Percentiles rank a stretch among this genome's conserved stretches.
phyloP scores from a whole-genome alignment of 177 flowering plant species.

The Vitis hybrid region DNA sequence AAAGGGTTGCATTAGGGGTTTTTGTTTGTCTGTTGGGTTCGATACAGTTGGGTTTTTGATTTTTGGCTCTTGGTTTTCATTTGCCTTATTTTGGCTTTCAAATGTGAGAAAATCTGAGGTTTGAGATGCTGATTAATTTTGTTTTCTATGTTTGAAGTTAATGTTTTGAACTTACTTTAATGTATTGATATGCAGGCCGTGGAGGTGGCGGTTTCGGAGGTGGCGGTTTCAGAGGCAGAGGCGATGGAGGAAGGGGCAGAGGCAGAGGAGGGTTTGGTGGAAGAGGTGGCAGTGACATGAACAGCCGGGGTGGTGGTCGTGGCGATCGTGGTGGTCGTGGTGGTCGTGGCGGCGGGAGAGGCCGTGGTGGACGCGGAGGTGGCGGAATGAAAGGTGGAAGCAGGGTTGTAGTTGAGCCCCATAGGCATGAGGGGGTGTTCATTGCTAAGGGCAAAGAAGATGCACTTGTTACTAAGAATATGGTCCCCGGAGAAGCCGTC shows the following conservation, averaged over 20 bases:
- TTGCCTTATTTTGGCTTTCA: too few species aligned
- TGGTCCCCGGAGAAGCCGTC: constrained; percentile 90
- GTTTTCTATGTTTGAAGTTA: too few species aligned
- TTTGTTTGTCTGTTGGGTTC: too few species aligned
- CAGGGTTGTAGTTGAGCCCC: constrained; percentile 81
- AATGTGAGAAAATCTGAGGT: too few species aligned
- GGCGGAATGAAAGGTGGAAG: constrained; percentile 95
- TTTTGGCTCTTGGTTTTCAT: too few species aligned
- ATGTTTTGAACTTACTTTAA: too few species aligned
- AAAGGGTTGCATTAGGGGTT: too few species aligned
- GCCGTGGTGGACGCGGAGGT: constrained; percentile 51
- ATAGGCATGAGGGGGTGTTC: constrained; percentile 89
- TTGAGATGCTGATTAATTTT: too few species aligned
- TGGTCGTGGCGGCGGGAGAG: constrained; percentile 44
- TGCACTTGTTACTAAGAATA: constrained; percentile 85
- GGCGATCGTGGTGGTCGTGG: constrained; percentile 32
- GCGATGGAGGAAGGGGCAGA: constrained; percentile 38
- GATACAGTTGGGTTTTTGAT: background rate
- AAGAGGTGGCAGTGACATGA: constrained; percentile 20
- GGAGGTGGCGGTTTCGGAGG: constrained; percentile 50
- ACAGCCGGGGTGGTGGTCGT: constrained; percentile 38
- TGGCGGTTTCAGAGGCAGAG: constrained; percentile 32
- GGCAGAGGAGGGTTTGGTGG: constrained; percentile 32
- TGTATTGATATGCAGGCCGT: constrained; percentile 15
- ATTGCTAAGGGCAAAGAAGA: constrained; percentile 95